Evolutionary conservation across 2,329 filamentous ascomycete species (phyloP).

Genomic region (Lecanicillium sp.): DNA sequence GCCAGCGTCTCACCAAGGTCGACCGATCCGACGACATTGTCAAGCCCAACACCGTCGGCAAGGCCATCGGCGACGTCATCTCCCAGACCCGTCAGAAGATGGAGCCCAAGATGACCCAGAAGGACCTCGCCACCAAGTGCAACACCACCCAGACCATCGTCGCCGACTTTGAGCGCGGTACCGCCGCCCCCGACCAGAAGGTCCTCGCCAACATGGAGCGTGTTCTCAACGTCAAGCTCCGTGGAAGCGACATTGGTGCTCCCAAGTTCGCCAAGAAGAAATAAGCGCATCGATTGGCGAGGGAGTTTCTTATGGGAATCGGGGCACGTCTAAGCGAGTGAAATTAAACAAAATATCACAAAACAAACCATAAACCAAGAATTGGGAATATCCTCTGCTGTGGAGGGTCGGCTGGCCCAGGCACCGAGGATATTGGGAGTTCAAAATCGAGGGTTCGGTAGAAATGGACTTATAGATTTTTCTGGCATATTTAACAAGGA

Average conservation of each 20-base stretch:
- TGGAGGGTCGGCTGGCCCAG: background rate
- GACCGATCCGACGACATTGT: conserved; percentile 96
- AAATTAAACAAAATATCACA: background rate
- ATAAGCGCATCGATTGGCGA: conserved; percentile 22
- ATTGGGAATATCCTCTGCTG: background rate
- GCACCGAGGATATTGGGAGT: conserved; percentile 9
- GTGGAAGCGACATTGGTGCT: conserved; percentile 77
- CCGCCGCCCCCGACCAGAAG: conserved; percentile 76
- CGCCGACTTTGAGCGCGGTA: conserved; percentile 79
- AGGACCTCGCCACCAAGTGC: conserved; percentile 77
- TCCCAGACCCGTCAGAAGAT: conserved; percentile 70
- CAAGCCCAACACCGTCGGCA: conserved; percentile 88
- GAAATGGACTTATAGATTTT: conserved; percentile 13
- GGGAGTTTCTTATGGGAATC: conserved; percentile 13
- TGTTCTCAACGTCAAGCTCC: conserved; percentile 80
- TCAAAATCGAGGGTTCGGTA: conserved; percentile 9
- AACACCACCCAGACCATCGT: conserved; percentile 78
- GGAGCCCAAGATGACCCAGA: conserved; percentile 95
- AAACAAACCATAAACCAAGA: background rate
- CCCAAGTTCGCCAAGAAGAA: conserved; percentile 75
- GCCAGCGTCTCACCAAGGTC: conserved; percentile 95
- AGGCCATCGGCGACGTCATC: conserved; percentile 76
- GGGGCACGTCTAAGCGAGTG: conserved; percentile 11
- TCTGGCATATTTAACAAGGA: conserved; percentile 13
- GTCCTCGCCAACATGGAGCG: conserved; percentile 72